Percentiles rank a stretch among this genome's conserved stretches.
Conservation (phyloP, 2,329 filamentous ascomycete species). For the Colletotrichum spinosum region DNA sequence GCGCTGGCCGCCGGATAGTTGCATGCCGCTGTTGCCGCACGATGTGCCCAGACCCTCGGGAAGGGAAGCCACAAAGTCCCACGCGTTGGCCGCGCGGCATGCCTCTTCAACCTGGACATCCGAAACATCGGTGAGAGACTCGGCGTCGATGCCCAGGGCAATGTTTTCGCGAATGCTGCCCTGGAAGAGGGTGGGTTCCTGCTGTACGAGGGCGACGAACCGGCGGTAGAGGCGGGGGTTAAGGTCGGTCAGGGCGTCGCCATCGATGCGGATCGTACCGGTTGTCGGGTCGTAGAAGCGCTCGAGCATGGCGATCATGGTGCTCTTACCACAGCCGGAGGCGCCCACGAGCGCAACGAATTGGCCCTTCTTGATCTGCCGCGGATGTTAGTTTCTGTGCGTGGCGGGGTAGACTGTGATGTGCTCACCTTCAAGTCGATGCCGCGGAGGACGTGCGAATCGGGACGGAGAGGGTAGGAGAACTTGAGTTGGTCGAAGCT, state of each 20-base stretch:
- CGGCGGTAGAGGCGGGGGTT: constrained; percentile 63
- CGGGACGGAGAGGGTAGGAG: constrained; percentile 66
- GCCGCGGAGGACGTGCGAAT: constrained; percentile 54
- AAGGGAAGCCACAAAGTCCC: constrained; percentile 55
- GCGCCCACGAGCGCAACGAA: constrained; percentile 67
- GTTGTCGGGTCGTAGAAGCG: constrained; percentile 56
- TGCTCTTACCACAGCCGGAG: constrained; percentile 71
- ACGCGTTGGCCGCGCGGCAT: constrained; percentile 60
- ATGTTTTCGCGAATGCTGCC: constrained; percentile 61
- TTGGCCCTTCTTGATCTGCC: constrained; percentile 56
- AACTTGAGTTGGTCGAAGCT: constrained; percentile 69
- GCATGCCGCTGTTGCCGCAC: constrained; percentile 75
- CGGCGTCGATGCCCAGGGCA: constrained; percentile 47
- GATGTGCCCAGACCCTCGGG: constrained; percentile 67
- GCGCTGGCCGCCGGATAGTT: constrained; percentile 78
- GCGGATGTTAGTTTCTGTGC: constrained; percentile 1
- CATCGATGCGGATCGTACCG: constrained; percentile 61
- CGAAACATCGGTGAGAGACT: constrained; percentile 40
- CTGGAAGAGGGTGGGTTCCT: constrained; percentile 66
- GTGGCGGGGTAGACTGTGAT: too few relatives aligned
- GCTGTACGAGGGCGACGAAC: constrained; percentile 66
- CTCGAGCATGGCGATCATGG: constrained; percentile 65
- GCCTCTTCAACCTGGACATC: constrained; percentile 54
- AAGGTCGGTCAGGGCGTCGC: constrained; percentile 53
- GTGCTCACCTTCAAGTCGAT: constrained; percentile 51